A percentile compares a stretch with the other conserved stretches of the same genome.
Evolutionary conservation across 2,329 filamentous ascomycete species (phyloP).

Genomic region (Claviceps sp.): DNA sequence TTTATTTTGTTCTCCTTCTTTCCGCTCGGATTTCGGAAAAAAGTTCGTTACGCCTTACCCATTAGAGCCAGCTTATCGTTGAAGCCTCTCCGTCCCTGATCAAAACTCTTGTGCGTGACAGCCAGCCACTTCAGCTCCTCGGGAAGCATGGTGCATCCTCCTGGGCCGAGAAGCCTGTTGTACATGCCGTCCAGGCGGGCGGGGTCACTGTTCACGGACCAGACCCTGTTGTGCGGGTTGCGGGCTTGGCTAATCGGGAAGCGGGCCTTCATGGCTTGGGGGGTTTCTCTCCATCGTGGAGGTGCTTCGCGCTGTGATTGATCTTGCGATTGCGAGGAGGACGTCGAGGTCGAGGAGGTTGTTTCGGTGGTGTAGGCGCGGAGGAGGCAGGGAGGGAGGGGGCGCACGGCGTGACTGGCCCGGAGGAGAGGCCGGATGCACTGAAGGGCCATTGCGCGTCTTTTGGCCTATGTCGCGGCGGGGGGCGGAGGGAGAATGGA

Average conservation of each 20-base stretch:
- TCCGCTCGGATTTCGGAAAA: background rate
- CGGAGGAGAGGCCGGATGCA: slow-evolving; percentile 18
- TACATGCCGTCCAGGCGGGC: slow-evolving; percentile 66
- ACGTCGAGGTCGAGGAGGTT: slow-evolving; percentile 11
- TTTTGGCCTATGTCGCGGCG: too few relatives aligned
- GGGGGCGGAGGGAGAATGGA: too few relatives aligned
- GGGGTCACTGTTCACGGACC: slow-evolving; percentile 64
- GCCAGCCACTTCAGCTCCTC: slow-evolving; percentile 96
- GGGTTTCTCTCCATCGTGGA: slow-evolving; percentile 61
- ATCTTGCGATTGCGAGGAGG: slow-evolving; percentile 7
- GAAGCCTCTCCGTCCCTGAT: slow-evolving; percentile 85
- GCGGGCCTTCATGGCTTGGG: slow-evolving; percentile 54
- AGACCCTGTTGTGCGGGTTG: slow-evolving; percentile 39
- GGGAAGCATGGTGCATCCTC: slow-evolving; percentile 59
- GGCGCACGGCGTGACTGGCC: slow-evolving; percentile 12
- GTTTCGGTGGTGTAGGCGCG: slow-evolving; percentile 18
- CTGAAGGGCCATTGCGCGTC: slow-evolving; percentile 16
- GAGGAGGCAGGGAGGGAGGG: slow-evolving; percentile 13
- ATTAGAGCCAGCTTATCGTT: slow-evolving; percentile 88
- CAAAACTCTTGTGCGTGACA: slow-evolving; percentile 95
- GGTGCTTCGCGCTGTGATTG: background rate
- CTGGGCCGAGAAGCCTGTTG: slow-evolving; percentile 57
- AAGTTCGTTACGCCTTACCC: slow-evolving; percentile 37
- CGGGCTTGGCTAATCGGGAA: slow-evolving; percentile 48
- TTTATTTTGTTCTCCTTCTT: background rate